Base-by-base conservation (phyloP, 768 basidiomycete species). In the Collybia mongolica region DNA sequence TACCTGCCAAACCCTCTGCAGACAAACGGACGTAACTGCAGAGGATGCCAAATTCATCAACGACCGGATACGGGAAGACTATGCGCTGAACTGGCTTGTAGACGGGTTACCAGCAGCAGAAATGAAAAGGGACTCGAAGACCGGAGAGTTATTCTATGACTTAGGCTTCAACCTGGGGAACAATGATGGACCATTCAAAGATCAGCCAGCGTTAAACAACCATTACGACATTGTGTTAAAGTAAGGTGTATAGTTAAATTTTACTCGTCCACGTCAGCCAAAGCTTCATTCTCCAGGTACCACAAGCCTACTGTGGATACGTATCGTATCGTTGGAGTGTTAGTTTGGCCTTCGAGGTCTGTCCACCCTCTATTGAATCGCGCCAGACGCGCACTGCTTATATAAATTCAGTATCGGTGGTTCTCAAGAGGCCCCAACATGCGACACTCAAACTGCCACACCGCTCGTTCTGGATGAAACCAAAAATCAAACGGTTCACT, bases 81-180 rank as follows among this genome's bases (percentile, higher is more conserved):
- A 98, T 61, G 90, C 91, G 1, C 72, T 97, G 48, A 97, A 97
- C 60, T 96, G 94, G 88, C 84, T 98, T 26, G 74, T 98, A 36
- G 96, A 98, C 60, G 95, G 95, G 11, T 77, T 98, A 23, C 96
- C 95, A 2, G 91, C 90, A 5, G 91, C 92, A 14, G 93, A 97
- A 70, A 90, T 93, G 88, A 95, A 92, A 68, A 70, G 75, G 29
- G 93, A 97, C 64, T 60, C 72, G 39, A 80, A 86, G 58, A 91
- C 82, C 2, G 80, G 83, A n/a, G 92, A 96, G 35, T 62, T 87
- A 12, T 98, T 96, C 70, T 93, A 88, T 60, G 94, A 96, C 70
- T 88, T 92, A 72, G 90, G 95, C 0, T 98, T 98, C 73, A 93
- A 93, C 60, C 75, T 98, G n/a, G 93, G 92, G 3, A 76, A 91